Evolutionary conservation across 1,139 yeast genomes (phyloP), one percentile per base, ranked within the genome.

Genomic region (Geotrichum klebahnii): DNA sequence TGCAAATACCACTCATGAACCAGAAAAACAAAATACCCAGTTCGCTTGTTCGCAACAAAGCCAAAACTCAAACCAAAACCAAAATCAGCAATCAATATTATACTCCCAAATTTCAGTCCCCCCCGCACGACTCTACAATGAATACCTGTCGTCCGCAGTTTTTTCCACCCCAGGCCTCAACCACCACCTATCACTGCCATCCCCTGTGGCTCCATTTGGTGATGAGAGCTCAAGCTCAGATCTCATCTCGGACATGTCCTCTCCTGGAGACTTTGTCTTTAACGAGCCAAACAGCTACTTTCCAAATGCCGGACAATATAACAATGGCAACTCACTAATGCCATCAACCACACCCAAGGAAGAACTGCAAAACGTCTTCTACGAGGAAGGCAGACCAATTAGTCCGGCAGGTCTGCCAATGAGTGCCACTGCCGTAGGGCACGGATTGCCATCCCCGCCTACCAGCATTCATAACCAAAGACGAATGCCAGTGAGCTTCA

Each of bases 371-470:
- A 26, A 16, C 8, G 23, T 3, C 3, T 35, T 35, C 5, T 14
- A 5, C 23, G 9, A 14, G 23, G 6, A 35, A 12, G 23, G 12
- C n/a, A 8, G 22, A 8, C 6, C 38, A 5, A 23, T 33, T n/a
- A 12, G 14, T 12, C 32, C 38, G 5, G 37, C 33, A n/a, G n/a
- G n/a, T n/a, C n/a, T n/a, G n/a, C n/a, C n/a, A n/a, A n/a, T n/a
- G n/a, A n/a, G n/a, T 10, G 9, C 17, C 16, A 10, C 14, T 3
- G 31, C 10, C 29, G 29, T n/a, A 5, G 17, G 22, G 6, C 19
- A 22, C 23, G n/a, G n/a, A n/a, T 24, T 38, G 5, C 42, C 42
- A 3, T 38, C 42, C 10, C 42, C 42, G 9, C 42, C 42, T 3
- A 2, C 20, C 3, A 38, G 42, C 33, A 26, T 38, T 12, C 42